Evolutionary conservation across 2,329 filamentous ascomycete species (phyloP), one percentile per base, ranked within the genome.

Genomic region (Exophiala sideris): DNA sequence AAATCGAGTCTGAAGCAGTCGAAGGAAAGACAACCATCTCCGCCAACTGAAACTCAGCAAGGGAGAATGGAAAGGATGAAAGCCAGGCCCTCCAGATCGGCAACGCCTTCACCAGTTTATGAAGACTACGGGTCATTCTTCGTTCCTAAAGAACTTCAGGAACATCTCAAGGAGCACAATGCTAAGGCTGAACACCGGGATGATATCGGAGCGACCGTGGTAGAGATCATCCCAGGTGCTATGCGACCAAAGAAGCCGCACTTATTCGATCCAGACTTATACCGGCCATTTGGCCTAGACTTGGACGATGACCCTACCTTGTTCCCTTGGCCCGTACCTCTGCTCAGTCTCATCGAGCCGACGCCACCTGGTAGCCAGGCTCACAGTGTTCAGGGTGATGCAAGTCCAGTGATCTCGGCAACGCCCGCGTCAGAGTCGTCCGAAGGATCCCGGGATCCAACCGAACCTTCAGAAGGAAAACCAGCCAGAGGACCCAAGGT

Each of bases 341-440:
- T 64, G n/a, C 70, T 85, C 12, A 80, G 78, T 40, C 68, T 84
- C 20, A 81, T 83, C 49, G 75, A 79, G 44, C 79, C 82, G 2
- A 84, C 81, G 5, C 82, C 82, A 16, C 78, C 78, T 8, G 50
- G 49, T 10, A 64, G 62, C 40, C 50, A 53, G 40, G 16, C 52
- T 9, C 55, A 60, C 36, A 57, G 69, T 9, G 66, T 70, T 6
- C 63, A 66, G 36, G 68, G 67, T 34, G 62, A 52, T 20, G 40
- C 62, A 36, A 68, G 68, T 24, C 68, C 70, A 10, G 56, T 63
- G 18, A 56, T 62, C 3, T 54, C 73, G 29, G 71, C 59, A 5
- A 50, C 33, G 20, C 29, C 33, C 8, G 24, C 32, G 8, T 45
- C 52, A 24, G n/a, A 33, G 20, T 34, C 29, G n/a, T 35, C 21